Conservation (phyloP, 176 grass and related monocot species). For the Eragrostis nindensis region DNA sequence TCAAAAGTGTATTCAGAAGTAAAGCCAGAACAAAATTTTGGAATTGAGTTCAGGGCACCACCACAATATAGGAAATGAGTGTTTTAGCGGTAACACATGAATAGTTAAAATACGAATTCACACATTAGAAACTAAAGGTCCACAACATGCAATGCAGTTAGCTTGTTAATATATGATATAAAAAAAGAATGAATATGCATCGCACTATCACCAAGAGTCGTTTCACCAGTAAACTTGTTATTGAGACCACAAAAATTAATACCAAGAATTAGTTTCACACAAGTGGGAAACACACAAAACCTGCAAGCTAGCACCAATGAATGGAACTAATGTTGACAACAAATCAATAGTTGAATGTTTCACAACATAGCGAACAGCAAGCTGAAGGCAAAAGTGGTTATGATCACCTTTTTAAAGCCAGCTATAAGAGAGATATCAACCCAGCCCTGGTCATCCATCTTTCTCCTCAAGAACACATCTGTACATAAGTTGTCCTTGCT, state of each 20-base stretch:
- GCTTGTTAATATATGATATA: neutral
- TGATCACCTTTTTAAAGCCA: slow-evolving; percentile 83
- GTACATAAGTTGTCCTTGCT: slow-evolving; percentile 91
- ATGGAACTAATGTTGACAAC: no score
- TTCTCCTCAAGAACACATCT: slow-evolving; percentile 74
- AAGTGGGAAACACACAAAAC: neutral
- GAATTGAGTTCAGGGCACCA: neutral
- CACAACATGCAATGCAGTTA: neutral
- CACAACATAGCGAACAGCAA: neutral
- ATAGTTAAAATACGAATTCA: neutral
- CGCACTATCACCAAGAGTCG: neutral
- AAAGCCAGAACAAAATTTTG: neutral
- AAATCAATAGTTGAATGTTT: neutral
- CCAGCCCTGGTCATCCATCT: slow-evolving; percentile 93
- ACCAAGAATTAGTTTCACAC: neutral
- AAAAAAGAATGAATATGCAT: neutral
- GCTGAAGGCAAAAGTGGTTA: neutral
- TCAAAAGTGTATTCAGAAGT: neutral
- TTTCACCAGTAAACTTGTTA: neutral
- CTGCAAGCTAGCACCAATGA: neutral
- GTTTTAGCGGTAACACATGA: neutral
- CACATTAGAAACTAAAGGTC: neutral
- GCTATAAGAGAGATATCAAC: slow-evolving; percentile 84
- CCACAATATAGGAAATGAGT: neutral
- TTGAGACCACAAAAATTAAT: neutral